Base-by-base conservation (phyloP, 805 yeast species). In the Saccharomycopsis fibuligera region DNA sequence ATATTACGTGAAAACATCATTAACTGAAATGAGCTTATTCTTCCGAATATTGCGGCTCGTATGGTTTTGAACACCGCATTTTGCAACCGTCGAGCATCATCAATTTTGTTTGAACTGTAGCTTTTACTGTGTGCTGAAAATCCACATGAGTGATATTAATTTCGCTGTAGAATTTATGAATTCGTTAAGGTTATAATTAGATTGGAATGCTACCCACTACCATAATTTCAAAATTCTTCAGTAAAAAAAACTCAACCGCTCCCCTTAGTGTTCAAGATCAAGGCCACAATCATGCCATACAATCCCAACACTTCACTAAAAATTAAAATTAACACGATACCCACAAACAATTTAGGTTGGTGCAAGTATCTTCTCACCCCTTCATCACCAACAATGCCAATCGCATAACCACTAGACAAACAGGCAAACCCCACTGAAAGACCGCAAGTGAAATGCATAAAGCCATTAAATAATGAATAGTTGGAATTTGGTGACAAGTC, bases 361-460 rank as follows among this genome's bases (percentile, higher is more conserved):
- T 85, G 87, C 87, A 86, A 83, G 57, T 76, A 79, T 59, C 83
- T 86, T 60, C 96, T 79, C 41, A 87, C 95, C 56, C 96, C 96
- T 60, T 85, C 95, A 62, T 87, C 96, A 37, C 96, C 96, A 35
- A 87, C 96, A 55, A 87, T 83, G 44, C 96, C 96, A 69, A 87
- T 87, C 50, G 99, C 93, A 67, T 90, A 93, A 40, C 99, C 99
- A 51, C 96, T 86, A 36, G 98, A 90, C 62, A 93, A 74, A 65
- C 98, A 90, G 3, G 98, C 89, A 62, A 93, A 88, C 1, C 99
- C 99, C 39, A 93, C 99, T 33, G 95, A 79, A 52, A 91, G 69
- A 1, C 99, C 99, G 68, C 97, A 89, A 46, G 95, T 90, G 65
- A 93, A 72, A 68, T 93, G 99, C 95, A 93, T 88, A 66, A 89